phyloP scores from a whole-genome alignment of 371 early-diverging fungal genomes.

The Lichtheimia corymbifera region DNA sequence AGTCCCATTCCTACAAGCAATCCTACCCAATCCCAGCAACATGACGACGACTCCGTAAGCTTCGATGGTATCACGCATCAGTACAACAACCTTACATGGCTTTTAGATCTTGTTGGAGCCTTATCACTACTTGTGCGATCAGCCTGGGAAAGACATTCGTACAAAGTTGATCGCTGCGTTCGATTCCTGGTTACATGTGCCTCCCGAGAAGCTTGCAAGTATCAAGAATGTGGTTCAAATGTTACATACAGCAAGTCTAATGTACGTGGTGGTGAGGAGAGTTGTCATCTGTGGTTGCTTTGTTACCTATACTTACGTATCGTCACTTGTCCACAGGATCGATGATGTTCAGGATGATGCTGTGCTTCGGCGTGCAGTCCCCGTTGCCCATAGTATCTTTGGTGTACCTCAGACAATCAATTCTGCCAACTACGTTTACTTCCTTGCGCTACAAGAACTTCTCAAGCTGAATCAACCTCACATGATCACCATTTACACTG shows the following conservation, averaged over 20 bases:
- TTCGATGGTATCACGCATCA: background rate
- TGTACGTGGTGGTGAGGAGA: conserved; percentile 53
- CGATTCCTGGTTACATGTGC: conserved; percentile 85
- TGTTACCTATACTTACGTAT: background rate
- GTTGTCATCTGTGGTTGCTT: background rate
- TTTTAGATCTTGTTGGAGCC: conserved; percentile 78
- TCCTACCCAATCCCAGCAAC: background rate
- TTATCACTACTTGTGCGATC: conserved; percentile 75
- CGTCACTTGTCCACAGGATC: conserved; percentile 51
- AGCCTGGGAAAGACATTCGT: conserved; percentile 94
- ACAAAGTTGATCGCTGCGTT: conserved; percentile 89
- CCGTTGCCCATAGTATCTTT: conserved; percentile 95
- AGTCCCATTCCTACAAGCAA: conserved; percentile 3
- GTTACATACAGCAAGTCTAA: conserved; percentile 92
- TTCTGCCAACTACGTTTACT: conserved; percentile 94
- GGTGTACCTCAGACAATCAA: conserved; percentile 92
- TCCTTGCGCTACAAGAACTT: conserved; percentile 85
- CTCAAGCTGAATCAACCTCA: conserved; percentile 63
- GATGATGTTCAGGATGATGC: conserved; percentile 98
- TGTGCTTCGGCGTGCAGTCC: conserved; percentile 83
- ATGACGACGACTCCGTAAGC: background rate
- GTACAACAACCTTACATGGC: background rate
- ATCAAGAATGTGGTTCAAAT: conserved; percentile 88
- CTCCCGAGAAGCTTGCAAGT: conserved; percentile 62
- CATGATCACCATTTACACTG: conserved; percentile 81